phyloP scores from a whole-genome alignment of 2,329 filamentous ascomycete species.

The Pestalotiopsis sp. region DNA sequence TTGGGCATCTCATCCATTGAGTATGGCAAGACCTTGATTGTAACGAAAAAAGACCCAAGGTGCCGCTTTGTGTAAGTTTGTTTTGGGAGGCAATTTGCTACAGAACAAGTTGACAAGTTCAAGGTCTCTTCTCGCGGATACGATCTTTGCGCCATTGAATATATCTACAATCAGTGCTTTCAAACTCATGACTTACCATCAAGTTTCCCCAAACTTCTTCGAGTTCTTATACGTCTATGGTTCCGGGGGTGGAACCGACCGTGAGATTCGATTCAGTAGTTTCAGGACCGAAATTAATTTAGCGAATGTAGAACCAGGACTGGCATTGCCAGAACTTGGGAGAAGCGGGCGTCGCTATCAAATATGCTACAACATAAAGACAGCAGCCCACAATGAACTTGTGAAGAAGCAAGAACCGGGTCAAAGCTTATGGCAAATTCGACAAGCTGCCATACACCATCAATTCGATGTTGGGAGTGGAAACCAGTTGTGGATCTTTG shows the following conservation, averaged over 20 bases:
- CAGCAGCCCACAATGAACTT: not conserved
- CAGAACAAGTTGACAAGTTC: not conserved
- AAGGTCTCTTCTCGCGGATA: not conserved
- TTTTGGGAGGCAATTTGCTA: too few species aligned
- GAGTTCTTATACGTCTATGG: not conserved
- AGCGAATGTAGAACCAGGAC: not conserved
- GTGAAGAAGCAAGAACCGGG: not conserved
- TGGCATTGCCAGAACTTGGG: not conserved
- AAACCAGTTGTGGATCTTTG: not conserved
- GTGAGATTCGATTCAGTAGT: not conserved
- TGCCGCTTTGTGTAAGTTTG: constrained; percentile 6
- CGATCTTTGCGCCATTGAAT: not conserved
- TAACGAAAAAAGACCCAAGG: not conserved
- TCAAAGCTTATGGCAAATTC: not conserved
- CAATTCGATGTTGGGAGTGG: not conserved
- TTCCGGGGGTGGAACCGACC: not conserved
- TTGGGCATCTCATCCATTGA: not conserved
- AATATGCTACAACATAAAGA: not conserved
- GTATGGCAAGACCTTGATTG: not conserved
- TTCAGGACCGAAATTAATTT: not conserved
- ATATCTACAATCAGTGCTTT: not conserved
- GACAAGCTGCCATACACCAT: not conserved
- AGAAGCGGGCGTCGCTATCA: not conserved
- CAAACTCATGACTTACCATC: not conserved
- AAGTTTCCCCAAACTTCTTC: constrained; percentile 4